Conservation (phyloP, 768 basidiomycete species). For the Artomyces pyxidatus region DNA sequence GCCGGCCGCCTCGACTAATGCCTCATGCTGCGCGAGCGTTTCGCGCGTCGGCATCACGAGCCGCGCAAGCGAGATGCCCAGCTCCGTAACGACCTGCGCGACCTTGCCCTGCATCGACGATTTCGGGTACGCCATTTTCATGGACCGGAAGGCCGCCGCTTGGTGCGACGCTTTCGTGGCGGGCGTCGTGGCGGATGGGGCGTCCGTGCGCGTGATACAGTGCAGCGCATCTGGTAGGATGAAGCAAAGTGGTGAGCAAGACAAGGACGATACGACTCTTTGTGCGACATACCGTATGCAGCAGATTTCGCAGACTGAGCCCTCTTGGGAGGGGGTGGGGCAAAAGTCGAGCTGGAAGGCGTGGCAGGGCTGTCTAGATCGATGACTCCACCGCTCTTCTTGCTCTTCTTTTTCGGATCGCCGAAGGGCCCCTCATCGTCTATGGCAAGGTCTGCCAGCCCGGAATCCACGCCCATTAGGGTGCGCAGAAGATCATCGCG, state of each 20-base stretch:
- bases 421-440: slow-evolving; percentile 54
- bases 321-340: slow-evolving; percentile 5
- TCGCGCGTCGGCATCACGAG: slow-evolving; percentile 93
- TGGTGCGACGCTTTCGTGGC: slow-evolving; percentile 71
- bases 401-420: slow-evolving; percentile 51
- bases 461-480: slow-evolving; percentile 81
- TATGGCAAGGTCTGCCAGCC: slow-evolving; percentile 60
- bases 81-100: slow-evolving; percentile 64
- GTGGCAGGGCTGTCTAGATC: slow-evolving; percentile 41
- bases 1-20: slow-evolving; percentile 61
- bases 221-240: slow-evolving; percentile 48
- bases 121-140: slow-evolving; percentile 78
- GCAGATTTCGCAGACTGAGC: slow-evolving; percentile 48
- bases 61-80: slow-evolving; percentile 61
- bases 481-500: slow-evolving; percentile 81
- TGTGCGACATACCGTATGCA: slow-evolving; percentile 60
- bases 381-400: slow-evolving; percentile 31
- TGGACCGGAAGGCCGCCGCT: slow-evolving; percentile 79
- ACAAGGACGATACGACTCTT: slow-evolving; percentile 3
- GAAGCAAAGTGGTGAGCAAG: slow-evolving; percentile 6
- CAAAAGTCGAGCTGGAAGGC: slow-evolving; percentile 26
- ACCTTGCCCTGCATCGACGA: slow-evolving; percentile 68
- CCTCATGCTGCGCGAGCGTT: slow-evolving; percentile 68
- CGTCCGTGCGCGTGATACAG: slow-evolving; percentile 67
- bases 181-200: slow-evolving; percentile 37